phyloP scores from a whole-genome alignment of 331 rosid species.

The Erythrophleum ivorense region DNA sequence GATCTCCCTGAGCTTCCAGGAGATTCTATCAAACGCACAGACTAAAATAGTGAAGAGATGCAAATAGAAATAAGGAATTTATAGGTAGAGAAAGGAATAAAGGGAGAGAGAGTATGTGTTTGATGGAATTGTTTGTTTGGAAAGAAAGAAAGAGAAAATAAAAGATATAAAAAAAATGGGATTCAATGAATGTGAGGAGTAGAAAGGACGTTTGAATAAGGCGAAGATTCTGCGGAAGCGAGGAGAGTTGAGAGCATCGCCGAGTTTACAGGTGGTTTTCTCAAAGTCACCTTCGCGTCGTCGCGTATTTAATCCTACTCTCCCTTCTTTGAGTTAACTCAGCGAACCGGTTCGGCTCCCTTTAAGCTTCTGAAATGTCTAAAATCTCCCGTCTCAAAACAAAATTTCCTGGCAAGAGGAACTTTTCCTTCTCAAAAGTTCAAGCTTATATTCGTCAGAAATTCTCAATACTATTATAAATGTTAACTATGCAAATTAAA shows the following conservation, averaged over 20 bases:
- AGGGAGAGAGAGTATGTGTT: not conserved
- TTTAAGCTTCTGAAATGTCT: not conserved
- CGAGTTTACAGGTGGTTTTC: slow-evolving; percentile 42
- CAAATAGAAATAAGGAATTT: not conserved
- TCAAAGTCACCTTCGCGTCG: slow-evolving; percentile 60
- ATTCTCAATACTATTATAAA: no score
- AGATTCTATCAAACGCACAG: slow-evolving; percentile 12
- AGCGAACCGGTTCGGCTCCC: not conserved
- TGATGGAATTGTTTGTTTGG: not conserved
- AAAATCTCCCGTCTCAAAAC: not conserved
- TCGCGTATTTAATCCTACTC: slow-evolving; percentile 69
- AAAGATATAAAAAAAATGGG: slow-evolving; percentile 33
- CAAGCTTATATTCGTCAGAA: no score
- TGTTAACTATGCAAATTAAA: no score
- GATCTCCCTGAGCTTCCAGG: slow-evolving; percentile 42
- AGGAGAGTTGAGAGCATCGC: slow-evolving; percentile 29
- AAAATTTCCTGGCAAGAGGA: no score
- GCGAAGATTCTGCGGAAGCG: slow-evolving; percentile 64
- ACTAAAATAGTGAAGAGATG: slow-evolving; percentile 30
- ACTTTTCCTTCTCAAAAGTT: no score
- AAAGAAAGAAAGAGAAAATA: not conserved
- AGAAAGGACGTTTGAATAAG: slow-evolving; percentile 44
- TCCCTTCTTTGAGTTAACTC: slow-evolving; percentile 16
- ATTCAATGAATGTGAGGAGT: slow-evolving; percentile 22
- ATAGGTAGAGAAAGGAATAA: slow-evolving; percentile 1